Evolutionary conservation across 2,329 filamentous ascomycete genomes (phyloP).

Genomic region (Podosphaera aphanis): DNA sequence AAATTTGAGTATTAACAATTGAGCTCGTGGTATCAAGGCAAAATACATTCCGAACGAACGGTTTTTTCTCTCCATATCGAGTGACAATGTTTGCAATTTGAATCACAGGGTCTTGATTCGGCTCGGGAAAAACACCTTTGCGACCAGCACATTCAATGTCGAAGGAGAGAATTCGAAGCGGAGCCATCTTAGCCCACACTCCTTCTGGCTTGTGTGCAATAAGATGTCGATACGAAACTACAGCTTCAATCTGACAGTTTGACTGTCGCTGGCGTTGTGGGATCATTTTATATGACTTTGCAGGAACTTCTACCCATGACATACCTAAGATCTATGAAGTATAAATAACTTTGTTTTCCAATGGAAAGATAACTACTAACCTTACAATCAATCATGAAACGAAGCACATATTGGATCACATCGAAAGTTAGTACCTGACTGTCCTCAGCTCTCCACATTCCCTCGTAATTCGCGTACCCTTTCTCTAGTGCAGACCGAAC

Average conservation of each 20-base stretch:
- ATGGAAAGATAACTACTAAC: constrained; percentile 20
- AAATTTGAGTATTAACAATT: constrained; percentile 84
- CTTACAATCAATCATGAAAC: constrained; percentile 96
- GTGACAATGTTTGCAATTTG: constrained; percentile 96
- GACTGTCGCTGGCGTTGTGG: constrained; percentile 47
- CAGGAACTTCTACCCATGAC: constrained; percentile 84
- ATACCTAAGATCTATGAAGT: constrained; percentile 53
- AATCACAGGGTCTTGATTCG: constrained; percentile 78
- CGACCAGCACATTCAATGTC: constrained; percentile 97
- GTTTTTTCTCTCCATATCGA: constrained; percentile 80
- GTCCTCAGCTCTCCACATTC: constrained; percentile 53
- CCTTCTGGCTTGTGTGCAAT: constrained; percentile 73
- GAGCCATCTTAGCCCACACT: constrained; percentile 96
- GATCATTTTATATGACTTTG: constrained; percentile 49
- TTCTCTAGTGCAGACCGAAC: constrained; percentile 55
- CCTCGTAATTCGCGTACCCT: constrained; percentile 67
- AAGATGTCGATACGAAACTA: constrained; percentile 59
- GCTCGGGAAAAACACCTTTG: constrained; percentile 91
- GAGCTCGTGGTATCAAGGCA: constrained; percentile 77
- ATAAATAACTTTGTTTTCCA: constrained; percentile 2
- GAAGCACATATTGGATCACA: constrained; percentile 79
- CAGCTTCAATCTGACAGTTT: constrained; percentile 88
- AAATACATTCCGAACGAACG: constrained; percentile 91
- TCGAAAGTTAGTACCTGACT: constrained; percentile 75
- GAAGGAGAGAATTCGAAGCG: constrained; percentile 76